phyloP scores from a whole-genome alignment of 257 asterid genomes.

The Petrea volubilis region DNA sequence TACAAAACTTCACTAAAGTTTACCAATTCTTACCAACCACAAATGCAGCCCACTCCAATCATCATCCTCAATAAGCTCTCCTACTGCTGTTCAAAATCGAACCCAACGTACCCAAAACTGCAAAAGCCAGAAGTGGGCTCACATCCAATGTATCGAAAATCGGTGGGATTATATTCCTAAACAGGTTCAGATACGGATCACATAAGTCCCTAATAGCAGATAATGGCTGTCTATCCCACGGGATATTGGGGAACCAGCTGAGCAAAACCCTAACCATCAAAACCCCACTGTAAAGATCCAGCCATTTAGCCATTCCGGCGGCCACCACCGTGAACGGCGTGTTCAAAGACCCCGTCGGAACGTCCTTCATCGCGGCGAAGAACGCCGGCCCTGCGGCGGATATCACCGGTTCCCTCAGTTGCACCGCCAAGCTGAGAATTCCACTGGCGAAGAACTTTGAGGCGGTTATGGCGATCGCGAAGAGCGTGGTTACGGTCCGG shows the following conservation, averaged over 20 bases:
- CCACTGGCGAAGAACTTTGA: constrained; percentile 46
- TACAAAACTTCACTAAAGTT: constrained; percentile 17
- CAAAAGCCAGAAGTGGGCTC: constrained; percentile 83
- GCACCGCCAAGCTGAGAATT: constrained; percentile 37
- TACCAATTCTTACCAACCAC: constrained; percentile 10
- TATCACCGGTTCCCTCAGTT: constrained; percentile 43
- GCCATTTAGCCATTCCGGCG: constrained; percentile 89
- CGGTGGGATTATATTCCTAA: constrained; percentile 89
- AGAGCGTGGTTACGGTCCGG: constrained; percentile 65
- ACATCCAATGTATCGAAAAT: constrained; percentile 77
- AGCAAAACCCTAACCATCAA: constrained; percentile 85
- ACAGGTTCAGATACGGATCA: constrained; percentile 90
- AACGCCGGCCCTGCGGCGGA: constrained; percentile 66
- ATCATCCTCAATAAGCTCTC: constrained; percentile 37
- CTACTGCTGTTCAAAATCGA: constrained; percentile 67
- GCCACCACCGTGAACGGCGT: constrained; percentile 94
- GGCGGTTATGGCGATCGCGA: constrained; percentile 49
- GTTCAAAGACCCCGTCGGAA: constrained; percentile 48
- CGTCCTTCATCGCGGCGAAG: constrained; percentile 68
- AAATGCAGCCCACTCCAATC: constrained; percentile 3
- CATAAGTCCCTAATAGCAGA: constrained; percentile 91
- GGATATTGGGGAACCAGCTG: constrained; percentile 96
- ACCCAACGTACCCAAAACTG: constrained; percentile 77
- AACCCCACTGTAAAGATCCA: constrained; percentile 83
- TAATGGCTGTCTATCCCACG: constrained; percentile 93